Base-by-base conservation (phyloP, 208 protist species). In the Crithidia expoeki region DNA sequence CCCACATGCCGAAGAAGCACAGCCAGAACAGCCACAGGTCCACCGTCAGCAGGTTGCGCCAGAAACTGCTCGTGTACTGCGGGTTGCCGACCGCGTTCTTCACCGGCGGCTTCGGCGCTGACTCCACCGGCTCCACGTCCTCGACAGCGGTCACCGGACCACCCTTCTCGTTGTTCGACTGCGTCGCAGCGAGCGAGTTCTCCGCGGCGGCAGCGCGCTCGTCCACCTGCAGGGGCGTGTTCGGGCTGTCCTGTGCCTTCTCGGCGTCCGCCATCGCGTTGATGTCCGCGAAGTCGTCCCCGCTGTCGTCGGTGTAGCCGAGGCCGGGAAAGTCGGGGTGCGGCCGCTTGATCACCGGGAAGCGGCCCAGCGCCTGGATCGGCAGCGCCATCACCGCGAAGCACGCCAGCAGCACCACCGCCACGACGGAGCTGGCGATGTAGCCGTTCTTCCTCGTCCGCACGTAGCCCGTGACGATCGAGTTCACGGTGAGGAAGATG, bases 11-110 rank as follows among this genome's bases (percentile, higher is more conserved):
- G 44, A 91, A 91, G 71, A 79, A 90, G 34, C 67, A 70, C 7
- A 89, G 25, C 83, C 85, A 91, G 68, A 91, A 67, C 17, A 87
- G 80, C 88, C 88, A 94, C 23, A 94, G 65, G 47, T 91, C 85
- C 5, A 84, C 14, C 25, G 84, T 83, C n/a, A 90, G 71, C 38
- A 92, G 68, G 61, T 92, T 76, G 46, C 61, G 55, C 86, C 84
- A 91, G 84, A 94, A 94, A 28, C 70, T 69, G 9, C 70, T 74
- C 12, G 38, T 9, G 72, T 90, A 89, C 76, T 94, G 89, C 47
- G 86, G 86, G 67, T 83, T 78, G 32, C 46, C 74, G 17, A 81
- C 10, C 46, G 49, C 62, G 46, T 66, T 68, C 44, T 64, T 69
- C 49, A 34, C 40, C 57, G 38, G 40, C 42, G 51, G 36, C 21